These are phyloP conservation scores for Myrica gale DNA, from an alignment of 306 rosid species.

Conservation along the genomic window DNA sequence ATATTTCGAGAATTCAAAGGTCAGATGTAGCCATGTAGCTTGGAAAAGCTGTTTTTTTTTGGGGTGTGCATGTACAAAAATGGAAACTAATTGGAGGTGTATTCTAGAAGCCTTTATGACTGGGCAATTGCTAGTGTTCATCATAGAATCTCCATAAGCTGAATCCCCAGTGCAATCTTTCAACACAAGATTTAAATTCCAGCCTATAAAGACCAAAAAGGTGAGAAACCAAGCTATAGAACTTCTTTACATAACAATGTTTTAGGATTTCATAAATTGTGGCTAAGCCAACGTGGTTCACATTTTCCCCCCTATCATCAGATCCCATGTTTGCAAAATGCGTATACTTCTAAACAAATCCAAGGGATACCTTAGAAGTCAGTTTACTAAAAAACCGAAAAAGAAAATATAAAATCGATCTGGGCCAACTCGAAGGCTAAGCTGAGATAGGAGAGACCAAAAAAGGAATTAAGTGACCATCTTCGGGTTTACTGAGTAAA, in stretches of 20 bases:
- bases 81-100: conserved; percentile 36
- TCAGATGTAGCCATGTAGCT: conserved; percentile 31
- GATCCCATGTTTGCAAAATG: not conserved
- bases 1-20: conserved; percentile 11
- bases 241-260: not conserved
- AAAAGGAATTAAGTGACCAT: not conserved
- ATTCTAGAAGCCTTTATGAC: conserved; percentile 20
- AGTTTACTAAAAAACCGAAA: too few relatives aligned
- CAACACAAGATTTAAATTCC: not conserved
- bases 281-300: not conserved
- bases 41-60: conserved; percentile 24
- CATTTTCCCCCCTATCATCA: not conserved
- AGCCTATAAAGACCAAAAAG: not conserved
- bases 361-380: too few relatives aligned
- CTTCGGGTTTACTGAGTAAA: not conserved
- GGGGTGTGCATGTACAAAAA: conserved; percentile 45
- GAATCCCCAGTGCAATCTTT: not conserved
- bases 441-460: not conserved
- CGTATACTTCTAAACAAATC: not conserved
- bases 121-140: conserved; percentile 7
- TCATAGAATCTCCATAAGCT: not conserved
- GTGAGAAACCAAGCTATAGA: not conserved
- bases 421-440: not conserved
- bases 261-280: not conserved
- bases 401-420: too few relatives aligned